Conservation (phyloP, 345 rosid genomes). For the Aethionema arabicum region DNA sequence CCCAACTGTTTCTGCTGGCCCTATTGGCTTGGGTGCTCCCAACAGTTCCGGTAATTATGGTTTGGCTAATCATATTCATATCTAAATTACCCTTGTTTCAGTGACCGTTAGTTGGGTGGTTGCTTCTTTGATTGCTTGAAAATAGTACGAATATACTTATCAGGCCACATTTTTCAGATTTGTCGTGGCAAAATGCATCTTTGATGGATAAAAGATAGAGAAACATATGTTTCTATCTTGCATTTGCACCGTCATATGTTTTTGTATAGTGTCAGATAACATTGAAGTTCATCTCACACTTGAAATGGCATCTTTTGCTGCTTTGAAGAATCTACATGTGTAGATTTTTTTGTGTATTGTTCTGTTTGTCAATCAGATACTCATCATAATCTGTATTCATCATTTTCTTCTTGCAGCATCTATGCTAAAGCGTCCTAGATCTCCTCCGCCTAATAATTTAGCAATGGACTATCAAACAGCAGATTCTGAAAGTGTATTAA, state of each 20-base stretch:
- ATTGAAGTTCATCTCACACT: neutral
- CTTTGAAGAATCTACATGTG: slow-evolving; percentile 5
- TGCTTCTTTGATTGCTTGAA: slow-evolving; percentile 8
- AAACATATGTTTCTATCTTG: neutral
- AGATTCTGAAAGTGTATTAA: slow-evolving; percentile 71
- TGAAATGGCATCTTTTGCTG: neutral
- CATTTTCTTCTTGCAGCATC: slow-evolving; percentile 44
- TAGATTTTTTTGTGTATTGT: neutral
- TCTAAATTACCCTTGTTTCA: neutral
- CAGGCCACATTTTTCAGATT: neutral
- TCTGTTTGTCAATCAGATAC: slow-evolving; percentile 12
- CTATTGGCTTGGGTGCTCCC: slow-evolving; percentile 44
- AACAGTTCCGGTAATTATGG: slow-evolving; percentile 41
- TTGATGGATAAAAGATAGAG: slow-evolving; percentile 9
- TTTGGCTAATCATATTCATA: neutral
- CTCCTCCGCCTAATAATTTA: slow-evolving; percentile 47
- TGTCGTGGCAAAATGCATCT: slow-evolving; percentile 4
- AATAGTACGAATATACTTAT: neutral
- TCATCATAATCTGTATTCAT: slow-evolving; percentile 13
- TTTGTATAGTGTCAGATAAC: slow-evolving; percentile 4
- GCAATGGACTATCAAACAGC: slow-evolving; percentile 74
- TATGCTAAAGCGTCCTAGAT: slow-evolving; percentile 66
- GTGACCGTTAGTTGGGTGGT: slow-evolving; percentile 2
- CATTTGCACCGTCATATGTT: neutral
- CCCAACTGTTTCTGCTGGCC: slow-evolving; percentile 44